These are phyloP conservation scores for Phallus indusiatus DNA, from an alignment of 768 basidiomycete genomes.

Conservation along the genomic window DNA sequence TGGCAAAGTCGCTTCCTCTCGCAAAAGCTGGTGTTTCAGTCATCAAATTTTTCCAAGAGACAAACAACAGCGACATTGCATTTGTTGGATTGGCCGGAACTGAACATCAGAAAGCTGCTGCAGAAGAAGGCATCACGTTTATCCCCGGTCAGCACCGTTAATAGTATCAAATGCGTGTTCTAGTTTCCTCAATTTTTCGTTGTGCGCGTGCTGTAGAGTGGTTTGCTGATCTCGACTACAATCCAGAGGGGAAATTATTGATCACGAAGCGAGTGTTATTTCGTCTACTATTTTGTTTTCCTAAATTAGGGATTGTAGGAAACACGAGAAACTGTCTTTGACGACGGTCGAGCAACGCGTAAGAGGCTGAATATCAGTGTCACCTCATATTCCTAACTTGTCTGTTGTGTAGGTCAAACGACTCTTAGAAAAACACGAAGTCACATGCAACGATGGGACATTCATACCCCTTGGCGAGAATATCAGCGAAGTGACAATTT, in stretches of 20 bases:
- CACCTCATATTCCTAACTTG: not conserved
- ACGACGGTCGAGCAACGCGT: too few species aligned
- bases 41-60: slow-evolving; percentile 35
- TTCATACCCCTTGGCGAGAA: too few species aligned
- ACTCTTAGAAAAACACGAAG: slow-evolving; percentile 31
- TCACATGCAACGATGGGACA: slow-evolving; percentile 32
- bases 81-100: slow-evolving; percentile 59
- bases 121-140: slow-evolving; percentile 46
- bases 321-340: too few species aligned
- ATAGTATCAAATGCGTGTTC: not conserved
- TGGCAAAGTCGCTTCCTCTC: slow-evolving; percentile 43
- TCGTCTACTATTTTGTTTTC: not conserved
- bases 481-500: too few species aligned
- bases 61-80: slow-evolving; percentile 31
- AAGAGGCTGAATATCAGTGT: slow-evolving; percentile 9
- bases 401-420: slow-evolving; percentile 28
- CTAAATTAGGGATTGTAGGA: slow-evolving; percentile 24
- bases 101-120: slow-evolving; percentile 47
- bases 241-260: slow-evolving; percentile 48
- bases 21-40: slow-evolving; percentile 47
- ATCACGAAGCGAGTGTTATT: slow-evolving; percentile 46
- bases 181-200: not conserved
- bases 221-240: too few species aligned
- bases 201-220: too few species aligned
- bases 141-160: slow-evolving; percentile 40